phyloP scores from a whole-genome alignment of 805 yeast genomes.

The Sugiyamaella lignohabitans region DNA sequence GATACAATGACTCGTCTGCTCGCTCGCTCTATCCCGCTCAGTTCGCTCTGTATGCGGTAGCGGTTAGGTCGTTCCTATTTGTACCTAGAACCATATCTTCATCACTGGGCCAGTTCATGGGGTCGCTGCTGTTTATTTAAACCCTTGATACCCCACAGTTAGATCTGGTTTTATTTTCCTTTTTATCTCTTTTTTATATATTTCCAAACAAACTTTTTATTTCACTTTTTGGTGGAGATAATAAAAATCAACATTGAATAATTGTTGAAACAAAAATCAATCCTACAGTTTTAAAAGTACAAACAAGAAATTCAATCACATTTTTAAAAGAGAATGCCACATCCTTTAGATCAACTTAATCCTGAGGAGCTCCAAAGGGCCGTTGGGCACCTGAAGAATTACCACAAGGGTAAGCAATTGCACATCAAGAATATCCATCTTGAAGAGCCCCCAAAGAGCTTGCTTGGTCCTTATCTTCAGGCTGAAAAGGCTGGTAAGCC shows the following conservation, averaged over 20 bases:
- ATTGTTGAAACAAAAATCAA: background rate
- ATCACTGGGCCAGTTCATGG: background rate
- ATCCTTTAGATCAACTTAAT: slow-evolving; percentile 32
- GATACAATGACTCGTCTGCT: no score
- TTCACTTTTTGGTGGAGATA: no score
- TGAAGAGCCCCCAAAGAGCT: slow-evolving; percentile 70
- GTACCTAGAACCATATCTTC: background rate
- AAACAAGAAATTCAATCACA: background rate
- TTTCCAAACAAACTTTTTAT: no score
- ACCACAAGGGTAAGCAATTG: slow-evolving; percentile 26
- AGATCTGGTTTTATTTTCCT: background rate
- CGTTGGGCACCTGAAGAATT: slow-evolving; percentile 22
- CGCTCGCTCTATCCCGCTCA: no score
- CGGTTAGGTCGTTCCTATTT: background rate
- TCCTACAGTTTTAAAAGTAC: background rate
- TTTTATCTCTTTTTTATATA: background rate
- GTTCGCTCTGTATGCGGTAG: no score
- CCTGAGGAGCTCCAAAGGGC: slow-evolving; percentile 28
- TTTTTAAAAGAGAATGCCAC: slow-evolving; percentile 17
- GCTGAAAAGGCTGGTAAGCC: slow-evolving; percentile 50
- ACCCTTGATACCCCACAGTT: background rate
- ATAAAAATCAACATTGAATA: no score
- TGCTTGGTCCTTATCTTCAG: slow-evolving; percentile 58
- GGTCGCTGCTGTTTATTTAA: background rate
- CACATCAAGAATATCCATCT: slow-evolving; percentile 30